These are phyloP conservation scores for Mycena citricolor DNA, from an alignment of 1,284 basidiomycete genomes.

Conservation along the genomic window DNA sequence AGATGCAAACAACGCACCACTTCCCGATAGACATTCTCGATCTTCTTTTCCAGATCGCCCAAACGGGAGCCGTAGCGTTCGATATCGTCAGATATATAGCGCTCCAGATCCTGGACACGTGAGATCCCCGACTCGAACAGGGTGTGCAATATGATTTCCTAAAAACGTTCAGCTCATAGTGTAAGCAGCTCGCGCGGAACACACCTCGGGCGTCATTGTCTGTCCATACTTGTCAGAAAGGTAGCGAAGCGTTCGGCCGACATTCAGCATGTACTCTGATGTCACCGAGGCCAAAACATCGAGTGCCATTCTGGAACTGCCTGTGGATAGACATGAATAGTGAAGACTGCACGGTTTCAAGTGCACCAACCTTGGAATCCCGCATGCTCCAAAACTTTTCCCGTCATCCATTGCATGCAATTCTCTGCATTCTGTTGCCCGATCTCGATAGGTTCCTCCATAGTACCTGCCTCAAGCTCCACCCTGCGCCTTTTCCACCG, in stretches of 20 bases:
- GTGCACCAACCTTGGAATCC: constrained; percentile 80
- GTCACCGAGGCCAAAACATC: constrained; percentile 82
- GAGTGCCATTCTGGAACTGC: constrained; percentile 67
- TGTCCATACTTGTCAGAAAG: constrained; percentile 79
- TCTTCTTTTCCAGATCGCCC: constrained; percentile 81
- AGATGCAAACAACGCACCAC: constrained; percentile 46
- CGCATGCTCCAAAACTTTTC: constrained; percentile 79
- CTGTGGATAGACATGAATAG: constrained; percentile 33
- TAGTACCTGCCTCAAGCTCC: constrained; percentile 17
- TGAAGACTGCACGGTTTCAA: not conserved
- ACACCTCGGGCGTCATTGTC: constrained; percentile 81
- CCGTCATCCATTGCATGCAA: constrained; percentile 69
- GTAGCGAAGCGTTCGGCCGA: constrained; percentile 84
- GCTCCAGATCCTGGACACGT: constrained; percentile 74
- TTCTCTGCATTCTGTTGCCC: constrained; percentile 54
- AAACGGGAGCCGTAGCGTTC: constrained; percentile 79
- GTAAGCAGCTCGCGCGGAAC: constrained; percentile 23
- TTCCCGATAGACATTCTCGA: constrained; percentile 81
- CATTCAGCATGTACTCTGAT: constrained; percentile 80
- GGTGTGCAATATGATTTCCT: constrained; percentile 92
- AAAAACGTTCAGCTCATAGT: constrained; percentile 5
- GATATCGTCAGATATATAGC: constrained; percentile 89
- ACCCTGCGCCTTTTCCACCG: constrained; percentile 27
- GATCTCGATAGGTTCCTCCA: constrained; percentile 44
- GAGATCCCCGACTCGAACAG: constrained; percentile 85